These are phyloP conservation scores for Schoenoplectus triqueter DNA, from an alignment of 202 grass and related monocot species.

Conservation along the genomic window DNA sequence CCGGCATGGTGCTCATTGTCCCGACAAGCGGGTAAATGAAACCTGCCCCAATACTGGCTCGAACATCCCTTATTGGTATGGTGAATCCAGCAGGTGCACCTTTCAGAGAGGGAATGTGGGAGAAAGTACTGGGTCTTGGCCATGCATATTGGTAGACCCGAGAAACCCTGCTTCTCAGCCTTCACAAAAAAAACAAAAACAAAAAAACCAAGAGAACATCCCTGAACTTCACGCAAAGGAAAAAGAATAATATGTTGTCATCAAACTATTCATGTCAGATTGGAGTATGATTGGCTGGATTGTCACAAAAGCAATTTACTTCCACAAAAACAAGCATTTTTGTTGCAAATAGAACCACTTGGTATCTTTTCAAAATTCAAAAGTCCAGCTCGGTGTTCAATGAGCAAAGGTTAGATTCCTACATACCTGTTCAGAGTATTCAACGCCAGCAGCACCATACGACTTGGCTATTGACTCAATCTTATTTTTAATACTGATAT, in stretches of 20 bases:
- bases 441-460: conserved; percentile 84
- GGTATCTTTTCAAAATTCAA: neutral
- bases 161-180: conserved; percentile 96
- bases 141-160: conserved; percentile 92
- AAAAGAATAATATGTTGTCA: neutral
- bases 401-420: neutral
- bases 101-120: conserved; percentile 78
- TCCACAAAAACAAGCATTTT: neutral
- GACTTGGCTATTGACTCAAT: conserved; percentile 89
- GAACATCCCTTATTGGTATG: conserved; percentile 81
- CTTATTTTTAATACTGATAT: conserved; percentile 89
- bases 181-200: conserved; percentile 38
- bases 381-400: neutral
- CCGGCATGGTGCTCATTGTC: conserved; percentile 96
- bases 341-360: conserved; percentile 7
- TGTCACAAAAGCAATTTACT: neutral
- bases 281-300: neutral
- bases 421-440: conserved; percentile 87
- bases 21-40: conserved; percentile 95
- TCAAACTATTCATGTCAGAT: neutral
- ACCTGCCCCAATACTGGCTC: conserved; percentile 87
- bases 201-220: conserved; percentile 15
- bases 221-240: neutral
- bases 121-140: conserved; percentile 96
- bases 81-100: conserved; percentile 63